Base-by-base conservation (phyloP, 129 eudicot genomes). In the Flaveria linearis region DNA sequence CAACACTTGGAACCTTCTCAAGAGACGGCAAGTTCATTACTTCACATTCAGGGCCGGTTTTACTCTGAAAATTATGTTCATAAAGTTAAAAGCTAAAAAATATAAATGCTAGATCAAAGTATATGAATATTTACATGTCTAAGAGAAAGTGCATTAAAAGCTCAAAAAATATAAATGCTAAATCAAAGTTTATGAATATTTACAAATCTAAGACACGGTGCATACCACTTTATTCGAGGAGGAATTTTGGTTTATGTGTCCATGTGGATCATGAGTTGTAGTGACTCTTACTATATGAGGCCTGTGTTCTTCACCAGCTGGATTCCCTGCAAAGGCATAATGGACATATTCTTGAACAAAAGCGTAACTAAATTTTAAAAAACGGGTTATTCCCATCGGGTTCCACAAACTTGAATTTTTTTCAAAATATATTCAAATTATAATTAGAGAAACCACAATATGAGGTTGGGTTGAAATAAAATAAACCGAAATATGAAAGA, bases 1-100 rank as follows among this genome's bases (percentile, higher is more conserved):
- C 87, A 74, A 78, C 68, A 74, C 84, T 76, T 62, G 93, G 72
- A 66, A 67, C 72, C 50, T 73, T 78, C 49, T 63, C 69, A 15
- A 6, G 69, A 63, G 45, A 15, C 16, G 46, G 46, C 22, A 33
- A 33, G 45, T 63, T 63, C 12, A 63, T 63, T 15, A 63, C 69
- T 15, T 77, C 52, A 71, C 14, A 7, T 51, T 53, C 58, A 1
- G 72, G 60, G 12, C 67, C 23, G 36, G 56, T 74, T 42, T 84
- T 70, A 47, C 73, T 87, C 89, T 87, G 26, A 65, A 63, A 53
- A 61, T 16, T 23, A 20, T 4, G 3, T 61, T 45, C 68, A 61
- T 81, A 1, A 50, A 50, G 45, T 25, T n/a, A 9, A 72, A 62
- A 72, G 9, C 55, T 60, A 25, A 18, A 30, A n/a, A 57, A 18